Percentiles rank a stretch among this genome's conserved stretches.
These are phyloP conservation scores for Fraxinus latifolia DNA, from an alignment of 305 asterid species.

Conservation along the genomic window DNA sequence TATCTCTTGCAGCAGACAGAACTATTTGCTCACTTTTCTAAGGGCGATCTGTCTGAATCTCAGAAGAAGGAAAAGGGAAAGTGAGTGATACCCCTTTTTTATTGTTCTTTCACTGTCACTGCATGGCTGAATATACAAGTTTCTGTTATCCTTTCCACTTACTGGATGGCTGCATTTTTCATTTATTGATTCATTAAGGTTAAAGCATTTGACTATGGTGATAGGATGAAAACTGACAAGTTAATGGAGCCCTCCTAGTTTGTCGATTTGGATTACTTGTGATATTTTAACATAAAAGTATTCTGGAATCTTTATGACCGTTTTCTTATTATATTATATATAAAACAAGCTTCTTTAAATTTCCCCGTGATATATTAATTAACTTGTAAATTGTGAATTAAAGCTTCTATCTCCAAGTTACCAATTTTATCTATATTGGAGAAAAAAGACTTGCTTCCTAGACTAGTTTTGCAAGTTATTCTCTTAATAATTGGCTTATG, in stretches of 20 bases:
- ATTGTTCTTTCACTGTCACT: neutral
- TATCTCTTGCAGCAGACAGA: constrained; percentile 97
- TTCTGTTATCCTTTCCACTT: neutral
- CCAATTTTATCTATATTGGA: neutral
- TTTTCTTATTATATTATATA: neutral
- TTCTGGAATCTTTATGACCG: neutral
- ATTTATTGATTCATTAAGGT: neutral
- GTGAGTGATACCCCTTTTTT: constrained; percentile 27
- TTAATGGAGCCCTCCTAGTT: neutral
- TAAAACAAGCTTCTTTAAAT: neutral
- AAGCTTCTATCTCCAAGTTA: neutral
- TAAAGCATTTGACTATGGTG: neutral
- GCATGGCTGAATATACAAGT: neutral
- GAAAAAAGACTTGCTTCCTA: neutral
- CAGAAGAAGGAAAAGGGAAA: constrained; percentile 81
- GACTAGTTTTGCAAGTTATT: neutral
- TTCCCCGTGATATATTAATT: neutral
- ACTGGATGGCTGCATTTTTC: neutral
- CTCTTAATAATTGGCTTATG: neutral
- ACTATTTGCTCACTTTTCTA: constrained; percentile 97
- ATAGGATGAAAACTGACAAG: neutral
- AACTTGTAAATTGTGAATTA: neutral
- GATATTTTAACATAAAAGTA: neutral
- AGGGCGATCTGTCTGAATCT: constrained; percentile 67
- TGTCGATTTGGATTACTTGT: neutral